These are phyloP conservation scores for Volvox africanus DNA, from an alignment of 139 green algal genomes.

Conservation along the genomic window DNA sequence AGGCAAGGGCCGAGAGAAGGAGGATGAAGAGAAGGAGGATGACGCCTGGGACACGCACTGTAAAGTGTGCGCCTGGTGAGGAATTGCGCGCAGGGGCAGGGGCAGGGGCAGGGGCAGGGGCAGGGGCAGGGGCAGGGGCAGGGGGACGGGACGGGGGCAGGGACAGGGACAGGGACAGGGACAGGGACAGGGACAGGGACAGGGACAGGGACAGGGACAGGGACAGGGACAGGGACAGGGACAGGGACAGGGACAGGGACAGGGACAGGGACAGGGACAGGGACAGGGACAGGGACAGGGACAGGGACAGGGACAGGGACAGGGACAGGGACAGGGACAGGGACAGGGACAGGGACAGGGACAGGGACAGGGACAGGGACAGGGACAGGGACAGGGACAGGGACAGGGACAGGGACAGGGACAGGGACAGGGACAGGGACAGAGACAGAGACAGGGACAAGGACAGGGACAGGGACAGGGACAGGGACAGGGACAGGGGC, in stretches of 20 bases:
- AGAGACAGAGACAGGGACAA: background rate
- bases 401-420: background rate
- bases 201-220: no score
- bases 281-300: no score
- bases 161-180: background rate
- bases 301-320: no score
- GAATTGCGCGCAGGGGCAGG: background rate
- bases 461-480: no score
- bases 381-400: no score
- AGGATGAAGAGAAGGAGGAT: background rate
- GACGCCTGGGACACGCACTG: conserved; percentile 54
- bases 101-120: background rate
- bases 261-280: background rate
- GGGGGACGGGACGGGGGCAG: background rate
- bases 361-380: background rate
- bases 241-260: background rate
- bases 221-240: no score
- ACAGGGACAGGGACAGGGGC: no score
- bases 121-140: no score
- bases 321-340: no score
- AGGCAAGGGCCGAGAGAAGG: background rate
- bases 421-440: background rate
- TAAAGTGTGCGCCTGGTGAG: conserved; percentile 42
- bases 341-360: background rate
- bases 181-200: no score